phyloP scores from a whole-genome alignment of 139 green algal genomes.

The Zygnema circumcarinatum region DNA sequence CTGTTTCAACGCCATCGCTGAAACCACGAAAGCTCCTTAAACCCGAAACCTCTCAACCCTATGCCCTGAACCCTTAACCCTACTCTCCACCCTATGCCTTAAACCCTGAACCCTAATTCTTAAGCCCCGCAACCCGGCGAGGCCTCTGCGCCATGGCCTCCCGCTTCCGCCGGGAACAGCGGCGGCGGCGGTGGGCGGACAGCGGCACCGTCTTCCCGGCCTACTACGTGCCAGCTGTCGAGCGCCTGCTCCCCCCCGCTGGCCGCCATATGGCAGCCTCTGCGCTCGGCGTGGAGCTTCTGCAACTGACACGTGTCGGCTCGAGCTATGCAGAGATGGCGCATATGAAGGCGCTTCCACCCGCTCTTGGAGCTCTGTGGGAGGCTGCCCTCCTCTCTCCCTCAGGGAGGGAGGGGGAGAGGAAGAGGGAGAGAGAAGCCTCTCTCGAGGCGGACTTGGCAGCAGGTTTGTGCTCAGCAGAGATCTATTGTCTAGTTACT shows the following conservation, averaged over 20 bases:
- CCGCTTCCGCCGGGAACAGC: constrained; percentile 44
- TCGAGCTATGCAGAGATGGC: constrained; percentile 42
- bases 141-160: constrained; percentile 21
- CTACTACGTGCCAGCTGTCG: constrained; percentile 5
- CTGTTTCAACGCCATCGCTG: too few species aligned
- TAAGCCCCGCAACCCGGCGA: background rate
- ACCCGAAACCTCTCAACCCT: too few species aligned
- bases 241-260: background rate
- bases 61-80: too few species aligned
- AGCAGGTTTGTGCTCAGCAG: too few species aligned
- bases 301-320: constrained; percentile 16
- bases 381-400: constrained; percentile 3
- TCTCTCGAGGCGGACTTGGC: too few species aligned
- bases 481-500: too few species aligned
- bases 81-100: background rate
- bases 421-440: constrained; percentile 10
- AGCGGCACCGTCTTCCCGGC: constrained; percentile 36
- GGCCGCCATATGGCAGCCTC: too few species aligned
- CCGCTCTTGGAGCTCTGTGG: constrained; percentile 17
- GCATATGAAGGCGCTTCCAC: constrained; percentile 26
- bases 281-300: background rate
- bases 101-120: background rate
- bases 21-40: too few species aligned
- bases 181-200: constrained; percentile 46
- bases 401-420: constrained; percentile 8